phyloP scores from a whole-genome alignment of 2,329 filamentous ascomycete species.

The Emericellopsis cladophorae region DNA sequence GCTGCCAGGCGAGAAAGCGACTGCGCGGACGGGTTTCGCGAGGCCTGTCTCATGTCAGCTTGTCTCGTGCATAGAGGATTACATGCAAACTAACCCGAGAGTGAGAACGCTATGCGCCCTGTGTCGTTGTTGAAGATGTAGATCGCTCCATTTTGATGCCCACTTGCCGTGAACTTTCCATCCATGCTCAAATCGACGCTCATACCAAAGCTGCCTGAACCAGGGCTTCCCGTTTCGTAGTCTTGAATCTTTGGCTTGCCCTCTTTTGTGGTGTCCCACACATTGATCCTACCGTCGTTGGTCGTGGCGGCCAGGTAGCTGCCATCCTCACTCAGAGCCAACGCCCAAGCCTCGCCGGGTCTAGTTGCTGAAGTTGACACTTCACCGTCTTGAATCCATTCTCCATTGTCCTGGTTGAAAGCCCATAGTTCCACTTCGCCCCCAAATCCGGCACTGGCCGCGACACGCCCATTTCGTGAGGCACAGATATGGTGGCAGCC shows the following conservation, averaged over 20 bases:
- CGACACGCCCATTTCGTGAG: conserved; percentile 53
- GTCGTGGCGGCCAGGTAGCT: conserved; percentile 77
- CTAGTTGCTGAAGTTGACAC: conserved; percentile 33
- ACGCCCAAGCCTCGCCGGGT: conserved; percentile 71
- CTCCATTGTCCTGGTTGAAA: conserved; percentile 39
- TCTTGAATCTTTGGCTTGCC: conserved; percentile 55
- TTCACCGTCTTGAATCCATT: conserved; percentile 32
- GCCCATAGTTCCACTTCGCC: conserved; percentile 82
- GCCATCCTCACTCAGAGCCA: conserved; percentile 75
- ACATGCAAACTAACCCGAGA: conserved; percentile 51
- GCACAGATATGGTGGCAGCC: conserved; percentile 85
- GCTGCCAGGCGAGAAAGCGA: conserved; percentile 78
- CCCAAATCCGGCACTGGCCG: conserved; percentile 78
- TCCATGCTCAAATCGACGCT: conserved; percentile 71
- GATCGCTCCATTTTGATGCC: conserved; percentile 82
- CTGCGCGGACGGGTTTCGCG: conserved; percentile 71
- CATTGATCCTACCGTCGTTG: conserved; percentile 75
- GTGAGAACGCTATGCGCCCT: conserved; percentile 70
- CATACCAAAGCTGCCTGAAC: conserved; percentile 79
- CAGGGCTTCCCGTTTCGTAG: conserved; percentile 63
- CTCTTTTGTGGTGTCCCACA: conserved; percentile 60
- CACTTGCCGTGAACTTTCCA: conserved; percentile 77
- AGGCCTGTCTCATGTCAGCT: conserved; percentile 43
- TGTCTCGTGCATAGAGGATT: not conserved
- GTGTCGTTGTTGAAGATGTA: conserved; percentile 95